phyloP scores from a whole-genome alignment of 768 basidiomycete species.

The Rhizopogon vinicolor region DNA sequence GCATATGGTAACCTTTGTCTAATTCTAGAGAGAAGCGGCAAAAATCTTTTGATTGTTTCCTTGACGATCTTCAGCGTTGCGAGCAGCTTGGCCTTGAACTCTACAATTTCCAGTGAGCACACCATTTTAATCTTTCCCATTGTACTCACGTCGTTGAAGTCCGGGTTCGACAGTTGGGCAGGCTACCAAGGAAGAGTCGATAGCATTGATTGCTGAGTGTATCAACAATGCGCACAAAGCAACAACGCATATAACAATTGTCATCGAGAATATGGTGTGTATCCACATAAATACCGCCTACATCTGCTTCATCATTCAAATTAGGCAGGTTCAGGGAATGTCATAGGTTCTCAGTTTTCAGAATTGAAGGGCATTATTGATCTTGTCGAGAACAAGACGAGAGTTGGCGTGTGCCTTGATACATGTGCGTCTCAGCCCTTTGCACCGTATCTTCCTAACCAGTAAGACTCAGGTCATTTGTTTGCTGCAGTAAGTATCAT shows the following conservation, averaged over 20 bases:
- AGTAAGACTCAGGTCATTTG: slow-evolving; percentile 51
- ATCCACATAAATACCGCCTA: neutral
- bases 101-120: slow-evolving; percentile 83
- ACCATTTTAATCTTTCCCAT: neutral
- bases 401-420: slow-evolving; percentile 83
- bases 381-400: slow-evolving; percentile 62
- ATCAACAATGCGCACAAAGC: slow-evolving; percentile 70
- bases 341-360: slow-evolving; percentile 67
- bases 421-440: slow-evolving; percentile 50
- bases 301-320: neutral
- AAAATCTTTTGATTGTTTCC: slow-evolving; percentile 74
- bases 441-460: neutral
- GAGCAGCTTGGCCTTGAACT: slow-evolving; percentile 67
- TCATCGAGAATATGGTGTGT: slow-evolving; percentile 84
- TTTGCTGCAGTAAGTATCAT: slow-evolving; percentile 62
- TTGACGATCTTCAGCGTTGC: slow-evolving; percentile 78
- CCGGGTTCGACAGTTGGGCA: slow-evolving; percentile 82
- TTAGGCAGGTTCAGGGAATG: slow-evolving; percentile 76
- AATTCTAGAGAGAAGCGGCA: slow-evolving; percentile 52
- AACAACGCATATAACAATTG: slow-evolving; percentile 53
- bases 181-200: slow-evolving; percentile 54
- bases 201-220: slow-evolving; percentile 61
- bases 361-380: slow-evolving; percentile 68
- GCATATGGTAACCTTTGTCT: neutral
- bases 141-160: slow-evolving; percentile 29